Conservation (phyloP, 257 asterid species). For the Solanum bulbocastanum region DNA sequence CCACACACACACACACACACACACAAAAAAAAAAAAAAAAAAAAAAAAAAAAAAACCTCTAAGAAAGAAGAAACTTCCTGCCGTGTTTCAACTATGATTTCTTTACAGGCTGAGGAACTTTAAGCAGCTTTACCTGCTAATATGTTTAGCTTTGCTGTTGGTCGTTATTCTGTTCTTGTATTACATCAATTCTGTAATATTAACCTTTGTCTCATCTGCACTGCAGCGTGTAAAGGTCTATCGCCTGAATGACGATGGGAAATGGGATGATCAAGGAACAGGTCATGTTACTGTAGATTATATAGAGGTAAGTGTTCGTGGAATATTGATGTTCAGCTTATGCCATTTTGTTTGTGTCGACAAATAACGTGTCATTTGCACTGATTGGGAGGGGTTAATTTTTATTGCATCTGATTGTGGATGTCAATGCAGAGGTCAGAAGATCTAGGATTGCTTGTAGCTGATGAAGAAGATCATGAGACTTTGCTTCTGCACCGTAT, state of each 20-base stretch:
- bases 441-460: conserved; percentile 67
- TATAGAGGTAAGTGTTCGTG: conserved; percentile 49
- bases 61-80: not conserved
- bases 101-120: not conserved
- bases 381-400: not conserved
- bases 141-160: not conserved
- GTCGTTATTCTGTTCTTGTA: not conserved
- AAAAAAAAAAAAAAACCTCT: too few species aligned
- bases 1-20: too few species aligned
- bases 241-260: conserved; percentile 82
- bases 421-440: conserved; percentile 66
- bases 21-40: too few species aligned
- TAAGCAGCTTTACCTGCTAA: not conserved
- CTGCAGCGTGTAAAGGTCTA: conserved; percentile 96
- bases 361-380: not conserved
- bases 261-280: conserved; percentile 99
- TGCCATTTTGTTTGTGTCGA: not conserved
- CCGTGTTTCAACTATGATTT: not conserved
- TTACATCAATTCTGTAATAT: not conserved
- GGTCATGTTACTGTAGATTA: conserved; percentile 89
- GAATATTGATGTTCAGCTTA: not conserved
- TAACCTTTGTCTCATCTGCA: not conserved
- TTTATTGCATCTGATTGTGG: conserved; percentile 5
- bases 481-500: conserved; percentile 72
- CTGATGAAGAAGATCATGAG: conserved; percentile 83